Evolutionary conservation across 805 yeast species (phyloP), one percentile per base, ranked within the genome.

Genomic region (Jamesozyma piceae): DNA sequence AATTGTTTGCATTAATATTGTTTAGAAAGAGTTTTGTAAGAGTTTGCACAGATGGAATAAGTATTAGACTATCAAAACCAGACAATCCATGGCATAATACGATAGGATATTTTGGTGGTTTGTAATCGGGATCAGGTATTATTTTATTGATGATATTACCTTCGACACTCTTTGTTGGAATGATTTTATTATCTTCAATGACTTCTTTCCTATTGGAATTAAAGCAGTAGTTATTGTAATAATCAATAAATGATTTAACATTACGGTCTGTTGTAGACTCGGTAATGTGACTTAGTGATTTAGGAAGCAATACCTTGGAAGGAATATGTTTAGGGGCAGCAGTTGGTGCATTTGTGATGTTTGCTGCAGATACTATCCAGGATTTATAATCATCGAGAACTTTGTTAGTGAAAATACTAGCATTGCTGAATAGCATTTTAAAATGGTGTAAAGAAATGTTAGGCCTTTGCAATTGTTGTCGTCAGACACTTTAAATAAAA

Each of bases 11-110:
- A 3, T 38, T 31, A 3, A 54, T 49, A 32, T 49, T 47, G 37
- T 50, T 51, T 8, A 37, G 42, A 22, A 63, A 37, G 19, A 55
- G 28, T 4, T 49, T 54, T 2, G 60, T 51, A 29, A 64, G 48
- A 17, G 57, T 66, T 43, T 47, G 56, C 11, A 65, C 42, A 3
- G 67, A 68, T 0, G 80, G 77, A 2, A 74, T 35, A 8, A 78
- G 49, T 29, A 65, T 55, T 31, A 75, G 41, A 43, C 66, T 69
- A 52, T 84, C 94, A 52, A 85, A 87, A 1, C 96, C 96, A 0
- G 85, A 77, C 20, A 87, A 71, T 0, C 96, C 96, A 65, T 87
- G 96, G 53, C 95, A 87, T 22, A 87, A 61, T 0, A 87, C 82
- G 1, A 87, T 75, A 0, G 95, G 95, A 44, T 74, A 67, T 49